Base-by-base conservation (phyloP, 2,329 filamentous ascomycete species). In the Cercospora sp. region DNA sequence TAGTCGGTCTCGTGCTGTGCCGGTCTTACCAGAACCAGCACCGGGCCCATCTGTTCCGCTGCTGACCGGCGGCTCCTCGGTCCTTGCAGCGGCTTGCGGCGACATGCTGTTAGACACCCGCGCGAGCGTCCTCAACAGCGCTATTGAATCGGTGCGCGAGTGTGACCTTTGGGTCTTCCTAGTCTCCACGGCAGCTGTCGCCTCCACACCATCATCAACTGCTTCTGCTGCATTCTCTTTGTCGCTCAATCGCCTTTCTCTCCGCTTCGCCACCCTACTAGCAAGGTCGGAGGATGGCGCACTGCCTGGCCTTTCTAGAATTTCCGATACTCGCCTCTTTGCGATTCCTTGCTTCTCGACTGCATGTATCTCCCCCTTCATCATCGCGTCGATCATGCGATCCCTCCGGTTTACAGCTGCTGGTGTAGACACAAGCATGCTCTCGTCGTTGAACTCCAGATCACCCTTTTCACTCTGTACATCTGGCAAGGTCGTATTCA, bases 391-490 rank as follows among this genome's bases (percentile, higher is more conserved):
- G 28, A 84, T 75, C 33, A 72, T 74, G 1, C 77, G 79, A 42
- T 72, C 67, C 10, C 65, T 68, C 64, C 42, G 66, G 75, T 82
- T 72, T 9, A 72, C 72, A 75, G 79, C 78, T 30, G 62, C 62
- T 13, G 83, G 83, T 3, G 83, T 85, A 4, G 83, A 84, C 4
- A 81, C 81, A 5, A 84, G 78, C 45, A 85, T 73, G 13, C 81
- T 83, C 18, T 77, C 79, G 20, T 80, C 78, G 63, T 82, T 81
- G 66, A 85, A 79, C 39, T 84, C 82, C 16, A 82, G 78, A 9
- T 79, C 79, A 66, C 73, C 66, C 71, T 76, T 23, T 73, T 80
- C 65, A 10, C 51, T 64, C 71, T 77, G 13, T 70, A 69, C 62
- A 61, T 68, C 45, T 20, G 64, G 65, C 7, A 77, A 30, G 9